Evolutionary conservation across 2,329 filamentous ascomycete species (phyloP).

Genomic region (Gaeumannomyces tritici): DNA sequence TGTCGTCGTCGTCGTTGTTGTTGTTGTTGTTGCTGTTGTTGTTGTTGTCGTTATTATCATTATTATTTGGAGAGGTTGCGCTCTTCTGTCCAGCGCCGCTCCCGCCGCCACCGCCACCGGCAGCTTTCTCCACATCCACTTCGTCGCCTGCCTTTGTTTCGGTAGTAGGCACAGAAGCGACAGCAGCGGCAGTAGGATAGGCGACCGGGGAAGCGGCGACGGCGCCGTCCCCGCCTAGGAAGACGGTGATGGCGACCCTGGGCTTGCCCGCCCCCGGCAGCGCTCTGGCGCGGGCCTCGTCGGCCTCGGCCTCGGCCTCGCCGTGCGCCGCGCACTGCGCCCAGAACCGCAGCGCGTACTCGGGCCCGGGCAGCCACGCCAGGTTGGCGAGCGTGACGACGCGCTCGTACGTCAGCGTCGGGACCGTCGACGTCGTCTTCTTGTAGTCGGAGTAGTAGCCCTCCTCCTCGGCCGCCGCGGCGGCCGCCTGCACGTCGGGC

Average conservation of each 20-base stretch:
- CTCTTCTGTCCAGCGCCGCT: background rate
- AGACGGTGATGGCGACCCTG: constrained; percentile 36
- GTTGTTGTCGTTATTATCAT: background rate
- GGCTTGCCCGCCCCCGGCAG: constrained; percentile 18
- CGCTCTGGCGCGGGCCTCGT: constrained; percentile 10
- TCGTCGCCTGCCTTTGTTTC: background rate
- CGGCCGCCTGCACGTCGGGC: background rate
- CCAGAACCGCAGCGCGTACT: constrained; percentile 49
- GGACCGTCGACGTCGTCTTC: constrained; percentile 7
- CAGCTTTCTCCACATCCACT: background rate
- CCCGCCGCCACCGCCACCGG: background rate
- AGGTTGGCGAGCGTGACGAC: constrained; percentile 52
- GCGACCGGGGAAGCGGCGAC: background rate
- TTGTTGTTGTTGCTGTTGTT: too few species aligned
- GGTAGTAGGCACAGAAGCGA: background rate
- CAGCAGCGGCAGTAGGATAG: background rate
- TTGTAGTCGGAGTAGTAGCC: background rate
- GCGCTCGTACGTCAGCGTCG: constrained; percentile 37
- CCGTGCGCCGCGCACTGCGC: constrained; percentile 29
- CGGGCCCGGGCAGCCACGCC: constrained; percentile 58
- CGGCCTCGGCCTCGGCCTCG: constrained; percentile 14
- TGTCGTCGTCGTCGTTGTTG: background rate
- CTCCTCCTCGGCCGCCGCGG: background rate
- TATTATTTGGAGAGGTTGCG: background rate
- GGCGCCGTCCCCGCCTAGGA: constrained; percentile 23